These are phyloP conservation scores for Peronospora destructor DNA, from an alignment of 352 stramenopile species.

Conservation along the genomic window DNA sequence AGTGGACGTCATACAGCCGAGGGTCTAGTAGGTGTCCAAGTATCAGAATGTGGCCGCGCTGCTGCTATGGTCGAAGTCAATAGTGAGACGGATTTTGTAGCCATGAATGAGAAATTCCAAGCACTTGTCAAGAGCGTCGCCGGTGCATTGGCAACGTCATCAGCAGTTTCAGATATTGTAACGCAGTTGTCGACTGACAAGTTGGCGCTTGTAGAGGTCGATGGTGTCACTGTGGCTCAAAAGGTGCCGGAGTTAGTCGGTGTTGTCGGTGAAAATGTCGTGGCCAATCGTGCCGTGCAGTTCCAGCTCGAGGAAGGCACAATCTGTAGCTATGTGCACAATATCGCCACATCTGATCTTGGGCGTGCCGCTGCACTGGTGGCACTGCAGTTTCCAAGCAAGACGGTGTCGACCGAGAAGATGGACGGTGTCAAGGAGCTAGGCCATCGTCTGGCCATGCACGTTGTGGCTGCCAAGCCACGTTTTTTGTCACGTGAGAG, in stretches of 20 bases:
- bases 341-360: conserved; percentile 53
- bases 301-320: conserved; percentile 59
- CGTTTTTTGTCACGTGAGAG: conserved; percentile 84
- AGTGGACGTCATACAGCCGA: conserved; percentile 66
- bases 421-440: conserved; percentile 55
- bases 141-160: conserved; percentile 29
- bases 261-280: conserved; percentile 85
- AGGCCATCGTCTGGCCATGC: conserved; percentile 93
- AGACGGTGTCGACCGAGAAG: conserved; percentile 41
- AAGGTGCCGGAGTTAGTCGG: conserved; percentile 74
- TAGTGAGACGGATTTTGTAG: conserved; percentile 93
- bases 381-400: conserved; percentile 69
- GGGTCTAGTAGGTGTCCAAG: conserved; percentile 65
- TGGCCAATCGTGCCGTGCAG: conserved; percentile 63
- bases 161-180: conserved; percentile 15
- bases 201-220: conserved; percentile 40
- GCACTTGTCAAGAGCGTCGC: conserved; percentile 55
- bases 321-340: conserved; percentile 85
- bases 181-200: conserved; percentile 34
- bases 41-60: conserved; percentile 20
- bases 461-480: conserved; percentile 91
- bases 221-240: conserved; percentile 56
- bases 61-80: conserved; percentile 90
- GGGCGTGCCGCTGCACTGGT: conserved; percentile 87
- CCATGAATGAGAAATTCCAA: conserved; percentile 89